Percentiles rank a stretch among this genome's conserved stretches.
Conservation (phyloP, 2,329 filamentous ascomycete species). For the Chaetomium globosum region DNA sequence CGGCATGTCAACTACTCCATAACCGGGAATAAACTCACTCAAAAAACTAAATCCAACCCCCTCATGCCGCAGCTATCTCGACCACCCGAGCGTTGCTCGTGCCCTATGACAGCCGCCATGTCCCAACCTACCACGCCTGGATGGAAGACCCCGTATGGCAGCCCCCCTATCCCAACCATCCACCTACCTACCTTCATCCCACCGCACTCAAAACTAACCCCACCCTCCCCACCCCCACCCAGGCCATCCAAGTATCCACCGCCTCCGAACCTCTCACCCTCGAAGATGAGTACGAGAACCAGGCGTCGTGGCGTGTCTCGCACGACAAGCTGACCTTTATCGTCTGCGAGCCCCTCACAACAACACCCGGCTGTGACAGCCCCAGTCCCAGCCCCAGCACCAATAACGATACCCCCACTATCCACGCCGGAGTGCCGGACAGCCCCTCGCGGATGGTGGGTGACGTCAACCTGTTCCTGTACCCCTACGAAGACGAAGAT, state of each 20-base stretch:
- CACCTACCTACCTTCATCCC: too few relatives aligned
- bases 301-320: slow-evolving; percentile 80
- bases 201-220: slow-evolving; percentile 7
- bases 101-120: slow-evolving; percentile 81
- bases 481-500: slow-evolving; percentile 56
- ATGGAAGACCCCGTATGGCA: slow-evolving; percentile 76
- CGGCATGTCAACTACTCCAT: slow-evolving; percentile 22
- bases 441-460: slow-evolving; percentile 63
- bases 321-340: slow-evolving; percentile 93
- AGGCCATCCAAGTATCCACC: slow-evolving; percentile 79
- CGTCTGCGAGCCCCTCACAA: slow-evolving; percentile 59
- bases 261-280: slow-evolving; percentile 83
- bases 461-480: slow-evolving; percentile 81
- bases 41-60: background rate
- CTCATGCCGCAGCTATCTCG: slow-evolving; percentile 68
- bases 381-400: background rate
- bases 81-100: slow-evolving; percentile 72
- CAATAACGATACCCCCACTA: slow-evolving; percentile 31
- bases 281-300: slow-evolving; percentile 85
- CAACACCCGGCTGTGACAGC: background rate
- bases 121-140: slow-evolving; percentile 82
- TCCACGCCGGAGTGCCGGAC: slow-evolving; percentile 55
- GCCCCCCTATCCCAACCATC: too few relatives aligned
- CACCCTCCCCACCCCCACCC: background rate
- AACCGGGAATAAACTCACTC: background rate